phyloP scores from a whole-genome alignment of 1,284 basidiomycete species.

The Dichomitus squalens region DNA sequence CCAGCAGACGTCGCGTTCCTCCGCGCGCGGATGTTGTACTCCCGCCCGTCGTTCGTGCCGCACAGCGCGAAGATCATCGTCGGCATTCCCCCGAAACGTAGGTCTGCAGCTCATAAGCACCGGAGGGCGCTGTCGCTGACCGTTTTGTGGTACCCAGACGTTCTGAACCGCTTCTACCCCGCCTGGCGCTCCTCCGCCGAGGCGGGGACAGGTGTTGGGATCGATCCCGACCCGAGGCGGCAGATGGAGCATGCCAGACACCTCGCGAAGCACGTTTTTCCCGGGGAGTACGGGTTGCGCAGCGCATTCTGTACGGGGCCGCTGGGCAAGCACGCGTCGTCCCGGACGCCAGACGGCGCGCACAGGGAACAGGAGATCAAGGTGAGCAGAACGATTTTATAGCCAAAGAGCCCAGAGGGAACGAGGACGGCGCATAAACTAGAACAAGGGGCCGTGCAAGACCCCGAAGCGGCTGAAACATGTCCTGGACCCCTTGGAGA shows the following conservation, averaged over 20 bases:
- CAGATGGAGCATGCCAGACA: conserved; percentile 58
- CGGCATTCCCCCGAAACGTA: conserved; percentile 74
- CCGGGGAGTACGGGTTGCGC: conserved; percentile 71
- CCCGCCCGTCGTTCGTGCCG: conserved; percentile 54
- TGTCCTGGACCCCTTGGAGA: conserved; percentile 56
- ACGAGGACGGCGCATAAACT: not conserved
- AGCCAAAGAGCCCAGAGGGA: not conserved
- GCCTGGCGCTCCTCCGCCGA: conserved; percentile 38
- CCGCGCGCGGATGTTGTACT: conserved; percentile 69
- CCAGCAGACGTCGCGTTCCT: conserved; percentile 58
- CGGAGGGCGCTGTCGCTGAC: not conserved
- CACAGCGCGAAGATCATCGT: conserved; percentile 49
- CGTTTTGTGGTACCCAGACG: conserved; percentile 43
- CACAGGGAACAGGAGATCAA: conserved; percentile 76
- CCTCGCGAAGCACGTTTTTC: conserved; percentile 83
- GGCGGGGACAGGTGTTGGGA: conserved; percentile 28
- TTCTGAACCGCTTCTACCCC: conserved; percentile 57
- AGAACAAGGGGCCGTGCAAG: conserved; percentile 53
- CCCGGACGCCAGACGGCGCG: conserved; percentile 50
- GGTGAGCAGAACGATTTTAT: conserved; percentile 39
- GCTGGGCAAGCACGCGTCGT: conserved; percentile 3
- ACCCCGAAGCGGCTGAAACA: conserved; percentile 75
- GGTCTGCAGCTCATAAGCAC: conserved; percentile 17
- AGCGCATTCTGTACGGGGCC: conserved; percentile 50
- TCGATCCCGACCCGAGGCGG: conserved; percentile 45